Percentiles rank a stretch among this genome's conserved stretches.
Evolutionary conservation across 495 filamentous ascomycete species (phyloP).

Genomic region (Penicillium angulare): DNA sequence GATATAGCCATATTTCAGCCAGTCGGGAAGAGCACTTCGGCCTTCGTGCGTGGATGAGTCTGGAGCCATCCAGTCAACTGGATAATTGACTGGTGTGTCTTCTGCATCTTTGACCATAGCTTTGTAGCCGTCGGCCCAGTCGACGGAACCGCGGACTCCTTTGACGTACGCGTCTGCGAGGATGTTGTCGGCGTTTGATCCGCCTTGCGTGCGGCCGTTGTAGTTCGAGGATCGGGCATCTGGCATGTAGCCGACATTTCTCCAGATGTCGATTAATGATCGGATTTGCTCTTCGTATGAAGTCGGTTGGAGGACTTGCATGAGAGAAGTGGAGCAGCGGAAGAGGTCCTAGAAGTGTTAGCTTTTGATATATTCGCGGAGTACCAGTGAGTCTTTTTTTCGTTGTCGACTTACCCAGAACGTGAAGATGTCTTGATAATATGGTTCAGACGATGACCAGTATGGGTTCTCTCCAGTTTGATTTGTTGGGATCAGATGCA

Average conservation of each 20-base stretch:
- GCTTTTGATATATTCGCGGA: conserved; percentile 24
- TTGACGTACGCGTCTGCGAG: conserved; percentile 76
- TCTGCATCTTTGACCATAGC: conserved; percentile 75
- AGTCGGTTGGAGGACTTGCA: conserved; percentile 63
- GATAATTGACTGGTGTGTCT: conserved; percentile 58
- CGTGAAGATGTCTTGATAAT: conserved; percentile 47
- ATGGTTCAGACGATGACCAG: conserved; percentile 66
- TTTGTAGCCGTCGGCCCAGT: conserved; percentile 68
- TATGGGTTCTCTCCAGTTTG: conserved; percentile 69
- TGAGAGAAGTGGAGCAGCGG: conserved; percentile 60
- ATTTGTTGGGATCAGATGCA: conserved; percentile 69
- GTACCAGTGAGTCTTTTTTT: background rate
- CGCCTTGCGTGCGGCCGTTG: conserved; percentile 70
- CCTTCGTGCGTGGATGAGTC: conserved; percentile 69
- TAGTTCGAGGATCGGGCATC: conserved; percentile 68
- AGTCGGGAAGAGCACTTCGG: conserved; percentile 68
- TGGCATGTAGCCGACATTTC: conserved; percentile 63
- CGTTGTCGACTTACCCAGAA: conserved; percentile 44
- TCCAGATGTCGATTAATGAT: conserved; percentile 69
- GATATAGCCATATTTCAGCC: conserved; percentile 62
- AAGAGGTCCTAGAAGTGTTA: conserved; percentile 62
- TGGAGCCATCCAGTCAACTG: conserved; percentile 57
- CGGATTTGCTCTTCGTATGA: conserved; percentile 66
- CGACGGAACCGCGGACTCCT: conserved; percentile 59
- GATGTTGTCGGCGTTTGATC: conserved; percentile 71